phyloP scores from a whole-genome alignment of 2,329 filamentous ascomycete species.

The Penicillium decumbens region DNA sequence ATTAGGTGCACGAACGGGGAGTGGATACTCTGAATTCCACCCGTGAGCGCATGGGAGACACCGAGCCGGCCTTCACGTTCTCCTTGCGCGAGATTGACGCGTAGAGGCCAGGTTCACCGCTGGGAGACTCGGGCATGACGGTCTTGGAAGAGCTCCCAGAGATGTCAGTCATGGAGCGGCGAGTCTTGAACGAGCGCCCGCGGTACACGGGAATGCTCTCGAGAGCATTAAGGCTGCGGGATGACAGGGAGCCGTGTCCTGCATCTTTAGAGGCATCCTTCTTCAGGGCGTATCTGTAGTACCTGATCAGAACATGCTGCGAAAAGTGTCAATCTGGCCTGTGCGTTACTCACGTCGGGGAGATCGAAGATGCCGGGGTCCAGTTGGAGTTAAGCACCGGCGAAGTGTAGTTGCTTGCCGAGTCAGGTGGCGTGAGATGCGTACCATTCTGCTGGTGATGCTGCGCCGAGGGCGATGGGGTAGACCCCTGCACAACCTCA shows the following conservation, averaged over 20 bases:
- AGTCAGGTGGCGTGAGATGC: conserved; percentile 42
- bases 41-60: conserved; percentile 38
- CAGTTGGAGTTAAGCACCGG: conserved; percentile 41
- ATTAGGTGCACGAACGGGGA: conserved; percentile 27
- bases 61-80: conserved; percentile 34
- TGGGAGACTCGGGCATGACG: conserved; percentile 29
- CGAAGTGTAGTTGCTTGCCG: conserved; percentile 41
- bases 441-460: conserved; percentile 39
- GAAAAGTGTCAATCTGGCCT: conserved; percentile 1
- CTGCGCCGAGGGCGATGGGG: conserved; percentile 42
- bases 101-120: conserved; percentile 30
- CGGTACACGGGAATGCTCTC: conserved; percentile 39
- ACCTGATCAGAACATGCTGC: conserved; percentile 25
- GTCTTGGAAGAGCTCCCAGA: conserved; percentile 36
- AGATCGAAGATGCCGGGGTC: conserved; percentile 48
- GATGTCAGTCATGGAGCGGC: conserved; percentile 30
- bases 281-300: conserved; percentile 35
- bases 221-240: conserved; percentile 35
- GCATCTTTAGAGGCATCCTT: conserved; percentile 36
- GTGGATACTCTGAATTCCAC: conserved; percentile 37
- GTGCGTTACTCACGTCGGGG: conserved; percentile 41
- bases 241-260: conserved; percentile 37
- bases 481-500: conserved; percentile 43
- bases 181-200: conserved; percentile 24
- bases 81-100: conserved; percentile 42